Evolutionary conservation across 768 basidiomycete species (phyloP).

Genomic region (Trametes elegans): DNA sequence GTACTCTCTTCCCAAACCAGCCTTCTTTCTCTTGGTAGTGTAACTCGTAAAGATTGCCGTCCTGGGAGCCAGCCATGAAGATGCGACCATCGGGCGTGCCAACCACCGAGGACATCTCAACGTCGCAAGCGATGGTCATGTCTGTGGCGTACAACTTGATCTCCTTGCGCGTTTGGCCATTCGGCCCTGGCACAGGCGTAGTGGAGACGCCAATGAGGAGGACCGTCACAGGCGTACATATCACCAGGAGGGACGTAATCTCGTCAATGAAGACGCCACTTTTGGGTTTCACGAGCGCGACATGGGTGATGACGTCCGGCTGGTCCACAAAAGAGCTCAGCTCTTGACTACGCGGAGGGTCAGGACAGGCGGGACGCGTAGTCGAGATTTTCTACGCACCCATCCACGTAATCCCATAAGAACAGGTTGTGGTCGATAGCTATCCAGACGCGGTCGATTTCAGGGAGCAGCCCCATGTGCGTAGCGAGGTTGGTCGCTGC

Average conservation of each 20-base stretch:
- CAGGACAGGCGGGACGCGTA: too few relatives aligned
- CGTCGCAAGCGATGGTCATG: conserved; percentile 71
- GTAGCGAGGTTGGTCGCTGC: conserved; percentile 67
- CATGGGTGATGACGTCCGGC: conserved; percentile 84
- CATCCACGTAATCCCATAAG: conserved; percentile 94
- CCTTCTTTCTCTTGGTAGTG: conserved; percentile 88
- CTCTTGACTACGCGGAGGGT: conserved; percentile 53
- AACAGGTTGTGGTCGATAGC: conserved; percentile 92
- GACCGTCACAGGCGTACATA: conserved; percentile 83
- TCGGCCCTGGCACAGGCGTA: conserved; percentile 40
- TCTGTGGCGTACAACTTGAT: conserved; percentile 91
- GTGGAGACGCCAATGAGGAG: conserved; percentile 81
- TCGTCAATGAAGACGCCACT: conserved; percentile 88
- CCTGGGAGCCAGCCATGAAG: conserved; percentile 84
- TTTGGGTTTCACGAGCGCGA: conserved; percentile 85
- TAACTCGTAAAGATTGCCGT: conserved; percentile 89
- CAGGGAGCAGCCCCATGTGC: conserved; percentile 88
- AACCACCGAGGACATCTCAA: conserved; percentile 82
- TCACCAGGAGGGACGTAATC: conserved; percentile 83
- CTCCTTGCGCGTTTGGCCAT: conserved; percentile 52
- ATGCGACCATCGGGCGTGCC: conserved; percentile 83
- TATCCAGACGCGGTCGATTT: conserved; percentile 94
- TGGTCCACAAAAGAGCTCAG: conserved; percentile 92
- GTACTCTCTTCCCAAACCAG: conserved; percentile 87
- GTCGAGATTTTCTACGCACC: conserved; percentile 50